Conservation (phyloP, 176 grass and related monocot genomes). For the Carex kokanica region DNA sequence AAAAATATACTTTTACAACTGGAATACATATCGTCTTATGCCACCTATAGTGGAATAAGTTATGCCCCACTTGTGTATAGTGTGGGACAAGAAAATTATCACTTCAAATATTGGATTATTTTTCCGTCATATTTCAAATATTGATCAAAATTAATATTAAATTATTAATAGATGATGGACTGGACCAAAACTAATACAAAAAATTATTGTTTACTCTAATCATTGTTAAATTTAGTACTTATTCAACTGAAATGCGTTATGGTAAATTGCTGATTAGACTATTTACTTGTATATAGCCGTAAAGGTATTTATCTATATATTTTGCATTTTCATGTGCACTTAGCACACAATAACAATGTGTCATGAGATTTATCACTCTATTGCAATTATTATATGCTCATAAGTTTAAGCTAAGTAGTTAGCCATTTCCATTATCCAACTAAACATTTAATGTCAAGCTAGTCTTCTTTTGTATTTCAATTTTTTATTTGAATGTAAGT, state of each 20-base stretch:
- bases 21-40: neutral
- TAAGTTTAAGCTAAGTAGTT: neutral
- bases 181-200: neutral
- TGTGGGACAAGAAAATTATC: neutral
- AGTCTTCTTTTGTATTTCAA: neutral
- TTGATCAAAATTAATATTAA: neutral
- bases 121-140: neutral
- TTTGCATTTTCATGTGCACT: too few relatives aligned
- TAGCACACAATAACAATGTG: too few relatives aligned
- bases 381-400: too few relatives aligned
- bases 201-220: too few relatives aligned
- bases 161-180: neutral
- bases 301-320: too few relatives aligned
- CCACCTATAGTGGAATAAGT: neutral
- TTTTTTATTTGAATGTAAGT: neutral
- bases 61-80: neutral
- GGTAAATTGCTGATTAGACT: too few relatives aligned
- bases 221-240: too few relatives aligned
- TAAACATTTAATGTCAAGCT: neutral
- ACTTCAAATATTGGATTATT: neutral
- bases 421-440: neutral
- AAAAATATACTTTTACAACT: neutral
- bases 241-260: too few relatives aligned
- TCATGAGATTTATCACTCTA: too few relatives aligned
- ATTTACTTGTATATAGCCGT: too few relatives aligned